These are phyloP conservation scores for Pleurotus tuber-regium DNA, from an alignment of 768 basidiomycete species.

Conservation along the genomic window DNA sequence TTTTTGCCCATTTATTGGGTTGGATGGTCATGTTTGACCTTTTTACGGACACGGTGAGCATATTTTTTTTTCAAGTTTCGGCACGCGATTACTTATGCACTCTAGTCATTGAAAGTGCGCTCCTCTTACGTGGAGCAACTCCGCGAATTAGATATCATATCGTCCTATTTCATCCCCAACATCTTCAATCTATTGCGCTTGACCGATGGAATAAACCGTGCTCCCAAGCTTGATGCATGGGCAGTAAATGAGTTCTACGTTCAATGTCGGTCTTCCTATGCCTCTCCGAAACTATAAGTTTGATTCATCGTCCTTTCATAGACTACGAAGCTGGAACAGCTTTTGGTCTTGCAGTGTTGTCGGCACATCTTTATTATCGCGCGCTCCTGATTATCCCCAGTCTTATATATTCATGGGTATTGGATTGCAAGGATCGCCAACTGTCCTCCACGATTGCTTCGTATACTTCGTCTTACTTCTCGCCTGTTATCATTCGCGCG, in stretches of 20 bases:
- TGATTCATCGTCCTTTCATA: constrained; percentile 29
- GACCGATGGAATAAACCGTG: constrained; percentile 59
- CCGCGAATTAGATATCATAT: constrained; percentile 64
- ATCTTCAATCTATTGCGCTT: constrained; percentile 67
- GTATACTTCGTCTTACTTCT: constrained; percentile 84
- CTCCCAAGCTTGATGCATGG: constrained; percentile 85
- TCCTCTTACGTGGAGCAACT: constrained; percentile 86
- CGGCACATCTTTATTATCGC: constrained; percentile 88
- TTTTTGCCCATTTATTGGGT: constrained; percentile 70
- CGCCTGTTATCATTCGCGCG: constrained; percentile 80
- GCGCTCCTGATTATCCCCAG: constrained; percentile 82
- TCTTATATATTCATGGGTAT: constrained; percentile 81
- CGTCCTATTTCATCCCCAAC: constrained; percentile 63
- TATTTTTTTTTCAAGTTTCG: background rate
- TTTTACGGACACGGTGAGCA: constrained; percentile 78
- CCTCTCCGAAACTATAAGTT: too few relatives aligned
- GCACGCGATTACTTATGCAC: constrained; percentile 1
- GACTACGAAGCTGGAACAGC: constrained; percentile 55
- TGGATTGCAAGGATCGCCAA: constrained; percentile 87
- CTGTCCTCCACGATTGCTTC: constrained; percentile 70
- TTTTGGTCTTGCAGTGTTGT: constrained; percentile 60
- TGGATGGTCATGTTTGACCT: constrained; percentile 92
- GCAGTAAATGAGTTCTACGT: constrained; percentile 80
- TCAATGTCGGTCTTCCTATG: constrained; percentile 47
- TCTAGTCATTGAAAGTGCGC: constrained; percentile 84